These are phyloP conservation scores for Linum lewisii DNA, from an alignment of 345 rosid genomes.

Conservation along the genomic window DNA sequence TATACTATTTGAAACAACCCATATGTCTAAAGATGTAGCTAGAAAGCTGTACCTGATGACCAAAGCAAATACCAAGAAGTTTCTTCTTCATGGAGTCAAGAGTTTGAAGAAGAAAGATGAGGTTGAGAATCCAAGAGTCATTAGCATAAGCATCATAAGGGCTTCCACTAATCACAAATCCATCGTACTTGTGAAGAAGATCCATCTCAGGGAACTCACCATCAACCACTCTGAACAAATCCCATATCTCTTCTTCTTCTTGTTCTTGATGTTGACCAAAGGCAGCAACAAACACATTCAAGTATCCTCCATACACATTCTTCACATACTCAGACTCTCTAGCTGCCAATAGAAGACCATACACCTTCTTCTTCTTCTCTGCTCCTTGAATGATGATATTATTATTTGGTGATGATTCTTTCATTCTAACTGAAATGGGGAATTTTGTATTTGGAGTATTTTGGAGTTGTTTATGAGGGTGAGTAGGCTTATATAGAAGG, in stretches of 20 bases:
- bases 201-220: constrained; percentile 70
- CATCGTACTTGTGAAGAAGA: constrained; percentile 56
- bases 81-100: constrained; percentile 72
- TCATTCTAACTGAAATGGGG: background rate
- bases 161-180: constrained; percentile 80
- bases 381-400: too few species aligned
- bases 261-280: constrained; percentile 67
- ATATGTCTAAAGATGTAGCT: background rate
- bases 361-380: constrained; percentile 25
- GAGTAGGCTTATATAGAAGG: background rate
- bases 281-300: constrained; percentile 57
- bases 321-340: constrained; percentile 69
- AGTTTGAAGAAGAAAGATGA: constrained; percentile 52
- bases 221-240: constrained; percentile 53
- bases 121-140: constrained; percentile 64
- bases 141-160: constrained; percentile 70
- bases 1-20: background rate
- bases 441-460: background rate
- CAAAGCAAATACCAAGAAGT: constrained; percentile 83
- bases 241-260: constrained; percentile 70
- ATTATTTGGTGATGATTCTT: constrained; percentile 2
- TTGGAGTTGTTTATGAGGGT: background rate
- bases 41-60: constrained; percentile 60
- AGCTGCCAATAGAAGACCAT: constrained; percentile 55
- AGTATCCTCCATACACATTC: constrained; percentile 66